Evolutionary conservation across 2,329 filamentous ascomycete species (phyloP), one percentile per base, ranked within the genome.

Genomic region (Chaetomium sp.): DNA sequence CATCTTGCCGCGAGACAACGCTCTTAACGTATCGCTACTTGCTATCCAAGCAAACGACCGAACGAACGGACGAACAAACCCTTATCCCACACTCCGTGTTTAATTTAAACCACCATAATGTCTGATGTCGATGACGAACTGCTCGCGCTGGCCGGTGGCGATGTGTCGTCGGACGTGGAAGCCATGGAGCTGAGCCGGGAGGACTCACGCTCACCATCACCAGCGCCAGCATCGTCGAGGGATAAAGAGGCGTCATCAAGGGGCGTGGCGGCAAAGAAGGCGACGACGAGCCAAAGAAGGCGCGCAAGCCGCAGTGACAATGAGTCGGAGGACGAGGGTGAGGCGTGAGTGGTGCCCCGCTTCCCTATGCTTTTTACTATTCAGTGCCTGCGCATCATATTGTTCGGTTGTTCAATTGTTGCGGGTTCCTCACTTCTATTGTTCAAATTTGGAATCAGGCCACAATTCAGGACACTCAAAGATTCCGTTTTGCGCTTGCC

Each of bases 121-220:
- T 87, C 89, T 55, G 89, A 92, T 68, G 81, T 96, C 63, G 92
- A 97, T 69, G 91, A 92, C 66, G 92, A 96, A 76, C 85, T 97
- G 62, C 86, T 97, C 62, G 91, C 89, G 67, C 85, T 97, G 62
- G 94, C 91, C 53, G 94, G 90, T 66, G 90, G 89, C 64, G 87
- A 82, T 59, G 79, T 78, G 58, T 79, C 76, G 52, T 81, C 82
- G 56, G 81, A 79, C 66, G 81, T 81, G 64, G 81, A 82, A 71
- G 79, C 73, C 71, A 74, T 75, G 71, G 76, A 76, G 65, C 72
- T 73, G 65, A 77, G 81, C 70, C 74, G 82, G 66, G 75, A 78
- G 62, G 77, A 73, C 40, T 80, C 82, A 47, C 76, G 77, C 51
- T 80, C 82, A 59, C 74, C 71, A 41, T 64, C 67, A 41, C 65